phyloP scores from a whole-genome alignment of 2,329 filamentous ascomycete species.

The Colletotrichum sublineola region DNA sequence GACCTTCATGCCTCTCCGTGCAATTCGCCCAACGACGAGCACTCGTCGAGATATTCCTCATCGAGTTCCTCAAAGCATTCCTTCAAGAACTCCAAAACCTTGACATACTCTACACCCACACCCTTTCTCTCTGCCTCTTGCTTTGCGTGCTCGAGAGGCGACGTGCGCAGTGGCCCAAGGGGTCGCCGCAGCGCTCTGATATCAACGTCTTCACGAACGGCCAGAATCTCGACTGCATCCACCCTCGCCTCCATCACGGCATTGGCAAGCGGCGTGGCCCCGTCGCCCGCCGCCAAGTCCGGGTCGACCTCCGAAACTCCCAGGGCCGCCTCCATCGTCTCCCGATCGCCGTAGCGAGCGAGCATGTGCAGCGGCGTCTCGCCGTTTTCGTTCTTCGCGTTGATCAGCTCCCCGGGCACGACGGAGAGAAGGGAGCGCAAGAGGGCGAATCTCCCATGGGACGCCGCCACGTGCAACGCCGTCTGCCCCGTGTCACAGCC shows the following conservation, averaged over 20 bases:
- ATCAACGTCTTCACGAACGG: background rate
- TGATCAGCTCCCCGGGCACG: background rate
- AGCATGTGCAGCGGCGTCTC: slow-evolving; percentile 14
- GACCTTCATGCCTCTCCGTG: background rate
- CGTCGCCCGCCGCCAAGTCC: background rate
- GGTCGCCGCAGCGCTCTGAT: background rate
- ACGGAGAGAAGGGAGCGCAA: background rate
- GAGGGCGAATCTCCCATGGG: background rate
- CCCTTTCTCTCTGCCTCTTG: background rate
- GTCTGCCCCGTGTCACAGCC: background rate
- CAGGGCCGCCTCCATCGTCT: background rate
- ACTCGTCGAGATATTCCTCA: background rate
- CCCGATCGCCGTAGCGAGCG: slow-evolving; percentile 1
- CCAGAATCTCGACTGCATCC: background rate
- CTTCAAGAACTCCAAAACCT: background rate
- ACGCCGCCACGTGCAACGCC: slow-evolving; percentile 1
- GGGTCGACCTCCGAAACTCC: background rate
- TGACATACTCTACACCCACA: background rate
- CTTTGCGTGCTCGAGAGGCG: background rate
- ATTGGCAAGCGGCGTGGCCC: background rate
- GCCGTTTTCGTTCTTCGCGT: background rate
- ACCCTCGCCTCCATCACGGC: slow-evolving; percentile 6
- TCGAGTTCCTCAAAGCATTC: background rate
- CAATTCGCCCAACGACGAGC: background rate
- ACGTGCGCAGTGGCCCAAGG: background rate